Base-by-base conservation (phyloP, 148 eudicot genomes). In the Arctostaphylos glauca region DNA sequence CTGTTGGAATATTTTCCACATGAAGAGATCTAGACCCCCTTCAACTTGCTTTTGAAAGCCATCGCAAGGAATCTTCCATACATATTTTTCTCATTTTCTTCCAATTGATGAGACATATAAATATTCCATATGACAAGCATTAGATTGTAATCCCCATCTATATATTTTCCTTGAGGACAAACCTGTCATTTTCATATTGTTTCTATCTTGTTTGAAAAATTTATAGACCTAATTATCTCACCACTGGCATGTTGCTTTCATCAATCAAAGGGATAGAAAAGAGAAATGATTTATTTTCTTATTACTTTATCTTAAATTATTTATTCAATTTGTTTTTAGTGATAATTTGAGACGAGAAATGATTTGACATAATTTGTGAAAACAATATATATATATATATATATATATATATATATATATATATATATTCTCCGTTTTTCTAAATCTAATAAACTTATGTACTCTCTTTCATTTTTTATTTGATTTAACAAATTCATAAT, bases 91-190 rank as follows among this genome's bases (percentile, higher is more conserved):
- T 2, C 0, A 19, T 59, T 62, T 62, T 62, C 13, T 12, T 10
- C 9, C 3, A 31, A n/a, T n/a, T 58, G 25, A n/a, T 5, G 18
- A n/a, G 41, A 59, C 70, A 5, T 38, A 4, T 13, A 58, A 59
- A 78, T 44, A 46, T 23, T 59, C 9, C 25, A 16, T 8, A 15
- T 19, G 46, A 38, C 21, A 14, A 41, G 25, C 6, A 38, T 31
- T 25, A 0, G 55, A 15, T 5, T 7, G 8, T 15, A 77, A 16
- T 16, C 81, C 81, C 5, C 47, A 6, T 38, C 38, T 43, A 18
- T 62, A n/a, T 25, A n/a, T 43, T 78, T 78, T 58, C 70, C 53
- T 59, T 4, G 23, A 43, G 38, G 70, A 58, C 81, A 78, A 78
- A 18, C 68, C 10, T 78, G 50, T 78, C 71, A 9, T 58, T 44